Evolutionary conservation across 306 rosid genomes (phyloP).

Genomic region (Hippophae tibetana): DNA sequence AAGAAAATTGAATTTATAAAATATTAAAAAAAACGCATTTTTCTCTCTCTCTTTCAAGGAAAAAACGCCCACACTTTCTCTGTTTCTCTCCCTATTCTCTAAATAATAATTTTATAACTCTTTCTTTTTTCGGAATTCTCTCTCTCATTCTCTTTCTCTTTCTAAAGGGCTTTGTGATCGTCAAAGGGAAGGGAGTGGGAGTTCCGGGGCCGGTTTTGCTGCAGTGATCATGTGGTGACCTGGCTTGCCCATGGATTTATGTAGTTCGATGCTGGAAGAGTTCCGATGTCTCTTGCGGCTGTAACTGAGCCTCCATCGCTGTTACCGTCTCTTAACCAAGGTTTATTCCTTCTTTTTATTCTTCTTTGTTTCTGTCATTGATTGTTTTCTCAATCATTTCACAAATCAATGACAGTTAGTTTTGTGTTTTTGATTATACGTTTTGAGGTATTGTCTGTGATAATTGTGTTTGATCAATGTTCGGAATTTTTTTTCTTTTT

Average conservation of each 20-base stretch:
- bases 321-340: slow-evolving; percentile 43
- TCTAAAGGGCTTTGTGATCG: not conserved
- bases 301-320: slow-evolving; percentile 48
- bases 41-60: too few relatives aligned
- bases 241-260: slow-evolving; percentile 17
- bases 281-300: slow-evolving; percentile 50
- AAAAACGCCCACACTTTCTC: too few relatives aligned
- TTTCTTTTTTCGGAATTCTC: not conserved
- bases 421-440: slow-evolving; percentile 2
- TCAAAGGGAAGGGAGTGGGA: slow-evolving; percentile 26
- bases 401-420: not conserved
- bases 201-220: slow-evolving; percentile 22
- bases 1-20: too few relatives aligned
- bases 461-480: slow-evolving; percentile 10
- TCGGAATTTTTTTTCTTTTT: not conserved
- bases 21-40: too few relatives aligned
- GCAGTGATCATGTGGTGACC: slow-evolving; percentile 24
- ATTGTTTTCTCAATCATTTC: not conserved
- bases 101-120: too few relatives aligned
- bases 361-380: too few relatives aligned
- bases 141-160: too few relatives aligned
- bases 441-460: slow-evolving; percentile 4
- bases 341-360: slow-evolving; percentile 7
- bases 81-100: too few relatives aligned
- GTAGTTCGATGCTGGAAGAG: slow-evolving; percentile 71